Percentiles rank a stretch among this genome's conserved stretches.
These are phyloP conservation scores for Eucalyptus camaldulensis DNA, from an alignment of 345 rosid species.

Conservation along the genomic window DNA sequence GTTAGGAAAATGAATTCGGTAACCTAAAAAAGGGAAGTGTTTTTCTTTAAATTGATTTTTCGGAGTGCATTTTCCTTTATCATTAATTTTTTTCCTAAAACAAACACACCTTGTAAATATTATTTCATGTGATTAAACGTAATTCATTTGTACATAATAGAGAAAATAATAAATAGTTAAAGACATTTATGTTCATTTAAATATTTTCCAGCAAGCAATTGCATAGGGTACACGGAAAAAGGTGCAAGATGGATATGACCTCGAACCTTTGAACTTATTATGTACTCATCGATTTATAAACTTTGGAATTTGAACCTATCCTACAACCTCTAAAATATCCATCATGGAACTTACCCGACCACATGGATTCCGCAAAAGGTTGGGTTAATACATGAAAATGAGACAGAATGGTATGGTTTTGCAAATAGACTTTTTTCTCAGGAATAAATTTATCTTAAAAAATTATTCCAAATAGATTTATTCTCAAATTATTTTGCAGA, in stretches of 20 bases:
- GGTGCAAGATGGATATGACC: not conserved
- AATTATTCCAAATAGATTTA: not conserved
- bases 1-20: not conserved
- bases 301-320: not conserved
- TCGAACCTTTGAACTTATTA: not conserved
- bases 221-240: not conserved
- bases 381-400: not conserved
- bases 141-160: not conserved
- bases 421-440: not conserved
- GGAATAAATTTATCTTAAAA: not conserved
- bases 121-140: not conserved
- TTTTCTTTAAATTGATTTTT: not conserved
- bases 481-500: not conserved
- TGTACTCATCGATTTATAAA: not conserved
- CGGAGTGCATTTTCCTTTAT: not conserved
- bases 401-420: not conserved
- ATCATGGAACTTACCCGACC: fast-evolving
- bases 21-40: not conserved
- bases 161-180: not conserved
- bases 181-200: not conserved
- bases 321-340: not conserved
- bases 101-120: not conserved
- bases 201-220: not conserved
- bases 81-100: not conserved
- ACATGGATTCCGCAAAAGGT: not conserved